Base-by-base conservation (phyloP, 768 basidiomycete species). In the Paxillus ammoniavirescens region DNA sequence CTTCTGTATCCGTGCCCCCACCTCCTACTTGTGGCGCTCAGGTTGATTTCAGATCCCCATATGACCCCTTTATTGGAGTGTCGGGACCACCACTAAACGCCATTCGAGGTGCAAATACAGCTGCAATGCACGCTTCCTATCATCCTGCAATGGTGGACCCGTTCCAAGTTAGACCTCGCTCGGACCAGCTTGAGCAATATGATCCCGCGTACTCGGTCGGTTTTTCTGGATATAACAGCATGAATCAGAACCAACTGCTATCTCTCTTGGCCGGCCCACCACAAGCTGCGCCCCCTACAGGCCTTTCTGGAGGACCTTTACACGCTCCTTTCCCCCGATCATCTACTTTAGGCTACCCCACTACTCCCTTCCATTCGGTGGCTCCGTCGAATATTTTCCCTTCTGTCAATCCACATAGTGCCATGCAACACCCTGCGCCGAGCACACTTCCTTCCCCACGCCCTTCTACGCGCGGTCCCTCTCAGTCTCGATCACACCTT, bases 161-260 rank as follows among this genome's bases (percentile, higher is more conserved):
- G n/a, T 75, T 75, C 47, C 78, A 80, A 65, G 67, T 74, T 18
- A 72, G 82, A 50, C 71, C 82, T 33, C 72, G 69, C 49, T 81
- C 80, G 9, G 78, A 77, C 54, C 78, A 80, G 50, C 66, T 75
- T 21, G 68, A 70, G 46, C 76, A 74, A 51, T 72, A 71, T 15
- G 43, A 50, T 6, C 38, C 60, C n/a, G 37, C 47, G 7, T 54
- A 60, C 56, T 15, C 38, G 7, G 48, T 60, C 35, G 33, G 62
- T 48, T 14, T 60, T 14, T 35, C 57, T 44, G 30, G 37, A 5
- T 56, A 52, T 47, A 21, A 49, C 38, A 8, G 50, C 49, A 49
- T 42, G 42, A 61, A 59, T 38, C 61, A 54, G 46, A 64, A 41
- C 18, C 65, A 62, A 46, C 41, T 48, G 18, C 43, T 53, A 1